phyloP scores from a whole-genome alignment of 768 basidiomycete genomes.

The Chalciporus sphaerocephalus region DNA sequence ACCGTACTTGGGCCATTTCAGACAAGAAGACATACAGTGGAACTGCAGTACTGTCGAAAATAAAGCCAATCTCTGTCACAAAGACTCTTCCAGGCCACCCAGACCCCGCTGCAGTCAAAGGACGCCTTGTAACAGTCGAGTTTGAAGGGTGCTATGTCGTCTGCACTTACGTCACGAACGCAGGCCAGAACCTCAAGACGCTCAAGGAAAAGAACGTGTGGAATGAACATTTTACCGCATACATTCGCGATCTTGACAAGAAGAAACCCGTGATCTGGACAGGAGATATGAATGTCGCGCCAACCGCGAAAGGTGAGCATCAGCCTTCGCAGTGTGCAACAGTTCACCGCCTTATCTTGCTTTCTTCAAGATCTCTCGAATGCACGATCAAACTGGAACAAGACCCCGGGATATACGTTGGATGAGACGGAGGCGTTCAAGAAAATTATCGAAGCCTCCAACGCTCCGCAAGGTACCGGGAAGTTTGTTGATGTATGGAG shows the following conservation, averaged over 20 bases:
- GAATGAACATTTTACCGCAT: constrained; percentile 71
- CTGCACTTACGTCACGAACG: constrained; percentile 83
- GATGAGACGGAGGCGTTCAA: constrained; percentile 74
- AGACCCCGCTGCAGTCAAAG: constrained; percentile 57
- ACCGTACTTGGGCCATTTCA: constrained; percentile 74
- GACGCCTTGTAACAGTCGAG: constrained; percentile 79
- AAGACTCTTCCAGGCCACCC: constrained; percentile 75
- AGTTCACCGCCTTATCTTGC: background rate
- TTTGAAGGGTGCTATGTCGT: constrained; percentile 66
- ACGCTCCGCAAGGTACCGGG: constrained; percentile 30
- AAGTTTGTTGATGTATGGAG: constrained; percentile 82
- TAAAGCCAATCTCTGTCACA: constrained; percentile 61
- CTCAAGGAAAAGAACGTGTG: constrained; percentile 72
- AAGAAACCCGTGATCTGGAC: constrained; percentile 86
- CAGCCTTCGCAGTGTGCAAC: constrained; percentile 1
- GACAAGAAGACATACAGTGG: constrained; percentile 81
- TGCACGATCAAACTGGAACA: constrained; percentile 78
- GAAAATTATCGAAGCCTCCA: constrained; percentile 56
- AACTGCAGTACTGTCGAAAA: constrained; percentile 75
- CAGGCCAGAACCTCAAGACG: constrained; percentile 75
- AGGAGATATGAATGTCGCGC: constrained; percentile 85
- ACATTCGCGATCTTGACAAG: constrained; percentile 68
- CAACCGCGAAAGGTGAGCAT: constrained; percentile 72
- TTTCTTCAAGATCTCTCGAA: constrained; percentile 56
- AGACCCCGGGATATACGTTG: constrained; percentile 80